These are phyloP conservation scores for Mortierella sp. DNA, from an alignment of 371 early-diverging fungal genomes.

Conservation along the genomic window DNA sequence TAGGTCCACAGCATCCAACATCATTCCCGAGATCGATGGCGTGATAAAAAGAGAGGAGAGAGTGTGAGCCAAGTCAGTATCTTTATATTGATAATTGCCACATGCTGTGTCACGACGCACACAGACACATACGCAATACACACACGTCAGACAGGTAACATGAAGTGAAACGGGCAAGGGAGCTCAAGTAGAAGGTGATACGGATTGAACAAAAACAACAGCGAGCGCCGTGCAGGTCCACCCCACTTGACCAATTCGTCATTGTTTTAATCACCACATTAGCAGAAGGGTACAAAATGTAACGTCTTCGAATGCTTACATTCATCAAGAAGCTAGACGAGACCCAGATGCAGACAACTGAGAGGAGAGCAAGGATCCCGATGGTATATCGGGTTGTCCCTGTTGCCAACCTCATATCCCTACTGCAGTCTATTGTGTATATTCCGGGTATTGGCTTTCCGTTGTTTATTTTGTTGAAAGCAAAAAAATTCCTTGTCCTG, in stretches of 20 bases:
- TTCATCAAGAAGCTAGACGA: conserved; percentile 85
- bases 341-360: conserved; percentile 87
- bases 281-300: neutral
- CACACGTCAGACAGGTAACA: neutral
- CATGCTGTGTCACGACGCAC: too few species aligned
- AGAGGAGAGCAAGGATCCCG: conserved; percentile 73
- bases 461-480: conserved; percentile 2
- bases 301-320: conserved; percentile 56
- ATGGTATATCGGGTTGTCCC: conserved; percentile 57
- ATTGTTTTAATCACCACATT: too few species aligned
- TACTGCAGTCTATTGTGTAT: conserved; percentile 35
- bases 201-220: too few species aligned
- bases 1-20: neutral
- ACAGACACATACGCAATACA: neutral
- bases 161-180: too few species aligned
- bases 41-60: conserved; percentile 5
- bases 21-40: conserved; percentile 13
- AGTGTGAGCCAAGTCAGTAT: neutral
- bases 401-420: conserved; percentile 37
- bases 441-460: conserved; percentile 8
- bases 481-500: neutral
- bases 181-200: too few species aligned
- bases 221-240: too few species aligned
- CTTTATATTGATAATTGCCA: neutral
- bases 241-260: too few species aligned